Evolutionary conservation across 495 filamentous ascomycete species (phyloP), one percentile per base, ranked within the genome.

Genomic region (Bacidia rubella): DNA sequence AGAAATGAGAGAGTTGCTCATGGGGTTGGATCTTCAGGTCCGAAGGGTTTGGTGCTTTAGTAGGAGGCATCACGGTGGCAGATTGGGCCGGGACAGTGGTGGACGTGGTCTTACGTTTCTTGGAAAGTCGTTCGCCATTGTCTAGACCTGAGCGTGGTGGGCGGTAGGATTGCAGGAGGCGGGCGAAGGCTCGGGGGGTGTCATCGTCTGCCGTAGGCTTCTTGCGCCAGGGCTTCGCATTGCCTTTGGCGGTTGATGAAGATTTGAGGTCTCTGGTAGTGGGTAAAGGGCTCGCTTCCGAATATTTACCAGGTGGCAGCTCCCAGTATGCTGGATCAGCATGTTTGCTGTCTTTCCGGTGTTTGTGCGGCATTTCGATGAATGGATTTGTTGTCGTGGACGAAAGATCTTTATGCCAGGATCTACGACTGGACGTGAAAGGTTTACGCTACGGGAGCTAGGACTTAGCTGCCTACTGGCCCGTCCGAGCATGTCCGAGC

Each of bases 301-400:
- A 86, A 64, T 83, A 72, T 56, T 75, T 68, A 2, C 78, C 70
- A 5, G 87, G 87, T 20, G 87, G 83, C 44, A 94, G 82, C 65
- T 94, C 75, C 70, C 81, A 86, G 62, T 76, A 80, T 10, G 54
- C 55, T 57, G 60, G 62, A 47, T 11, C 12, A 7, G 54, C 60
- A 49, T 51, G 54, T 44, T 49, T 49, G 75, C 54, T 78, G 62
- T 64, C 77, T 62, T 72, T 74, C 46, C 83, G 87, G 64, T 92
- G 86, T 66, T 90, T 92, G 72, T 90, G 85, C 69, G 86, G 86
- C 86, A 92, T 92, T n/a, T 39, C n/a, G 20, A 44, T 20, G 9
- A n/a, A 44, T 22, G 9, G 29, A 5, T 35, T 35, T 35, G n/a
- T n/a, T n/a, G n/a, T n/a, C n/a, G n/a, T n/a, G n/a, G n/a, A n/a